phyloP scores from a whole-genome alignment of 1,284 basidiomycete species.

The Malassezia psittaci region DNA sequence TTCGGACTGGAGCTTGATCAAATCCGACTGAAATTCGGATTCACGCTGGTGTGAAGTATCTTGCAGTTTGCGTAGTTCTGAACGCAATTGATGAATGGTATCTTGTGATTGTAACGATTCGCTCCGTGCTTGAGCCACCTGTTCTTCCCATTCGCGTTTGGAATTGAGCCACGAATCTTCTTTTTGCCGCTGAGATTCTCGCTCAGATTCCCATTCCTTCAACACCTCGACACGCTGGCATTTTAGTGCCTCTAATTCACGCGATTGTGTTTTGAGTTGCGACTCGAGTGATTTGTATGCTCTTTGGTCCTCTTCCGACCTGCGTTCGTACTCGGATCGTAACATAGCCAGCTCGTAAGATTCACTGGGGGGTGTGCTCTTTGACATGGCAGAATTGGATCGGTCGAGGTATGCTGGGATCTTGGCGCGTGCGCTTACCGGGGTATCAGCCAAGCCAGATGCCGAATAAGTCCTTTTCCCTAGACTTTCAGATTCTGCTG shows the following conservation, averaged over 20 bases:
- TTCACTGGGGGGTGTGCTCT: not conserved
- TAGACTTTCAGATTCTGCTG: not conserved
- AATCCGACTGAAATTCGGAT: conserved; percentile 17
- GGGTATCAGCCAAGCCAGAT: not conserved
- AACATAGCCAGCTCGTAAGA: conserved; percentile 29
- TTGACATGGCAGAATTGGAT: not conserved
- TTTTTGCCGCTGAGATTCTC: conserved; percentile 19
- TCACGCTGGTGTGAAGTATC: not conserved
- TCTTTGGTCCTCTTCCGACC: conserved; percentile 23
- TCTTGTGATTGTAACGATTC: conserved; percentile 21
- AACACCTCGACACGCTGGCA: conserved; percentile 33
- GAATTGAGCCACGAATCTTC: conserved; percentile 21
- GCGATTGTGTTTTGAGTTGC: conserved; percentile 26
- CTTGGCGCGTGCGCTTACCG: not conserved
- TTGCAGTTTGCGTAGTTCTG: conserved; percentile 7
- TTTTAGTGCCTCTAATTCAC: conserved; percentile 34
- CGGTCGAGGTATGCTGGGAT: too few relatives aligned
- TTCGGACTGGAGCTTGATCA: conserved; percentile 18
- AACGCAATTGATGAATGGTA: conserved; percentile 13
- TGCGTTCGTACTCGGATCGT: conserved; percentile 31
- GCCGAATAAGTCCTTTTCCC: conserved; percentile 13
- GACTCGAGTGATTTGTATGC: conserved; percentile 34
- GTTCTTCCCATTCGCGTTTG: conserved; percentile 20
- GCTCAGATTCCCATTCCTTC: conserved; percentile 34
- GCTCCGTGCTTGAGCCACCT: conserved; percentile 19